Conservation (phyloP, 2,329 filamentous ascomycete species). For the Monilinia fructicola region DNA sequence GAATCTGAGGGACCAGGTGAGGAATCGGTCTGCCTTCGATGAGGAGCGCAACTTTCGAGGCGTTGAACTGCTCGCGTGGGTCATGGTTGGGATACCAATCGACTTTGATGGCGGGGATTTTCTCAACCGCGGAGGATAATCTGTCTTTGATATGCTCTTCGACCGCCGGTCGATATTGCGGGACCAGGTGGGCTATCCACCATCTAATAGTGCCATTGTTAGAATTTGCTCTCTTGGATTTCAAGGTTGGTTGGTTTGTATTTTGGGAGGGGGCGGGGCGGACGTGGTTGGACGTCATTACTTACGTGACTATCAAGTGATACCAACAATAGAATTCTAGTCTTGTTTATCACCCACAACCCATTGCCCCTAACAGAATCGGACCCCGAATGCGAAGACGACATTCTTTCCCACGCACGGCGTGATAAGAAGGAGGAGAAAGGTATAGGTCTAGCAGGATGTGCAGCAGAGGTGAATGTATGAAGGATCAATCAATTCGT, state of each 20-base stretch:
- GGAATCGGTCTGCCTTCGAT: slow-evolving; percentile 54
- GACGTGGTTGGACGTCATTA: slow-evolving; percentile 13
- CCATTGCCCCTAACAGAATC: slow-evolving; percentile 28
- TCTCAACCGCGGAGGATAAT: slow-evolving; percentile 34
- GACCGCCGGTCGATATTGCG: slow-evolving; percentile 48
- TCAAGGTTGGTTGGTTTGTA: not conserved
- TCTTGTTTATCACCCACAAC: slow-evolving; percentile 34
- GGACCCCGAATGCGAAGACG: slow-evolving; percentile 10
- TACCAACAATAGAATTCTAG: slow-evolving; percentile 31
- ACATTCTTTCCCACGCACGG: slow-evolving; percentile 4
- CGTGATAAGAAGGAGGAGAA: not conserved
- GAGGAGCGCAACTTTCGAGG: slow-evolving; percentile 51
- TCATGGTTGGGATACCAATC: slow-evolving; percentile 37
- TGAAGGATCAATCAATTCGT: not conserved
- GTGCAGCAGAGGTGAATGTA: not conserved
- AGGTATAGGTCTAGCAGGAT: not conserved
- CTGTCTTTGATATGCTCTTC: slow-evolving; percentile 39
- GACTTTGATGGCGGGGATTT: slow-evolving; percentile 38
- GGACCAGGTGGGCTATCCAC: slow-evolving; percentile 48
- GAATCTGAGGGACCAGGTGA: slow-evolving; percentile 52
- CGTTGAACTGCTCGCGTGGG: slow-evolving; percentile 43
- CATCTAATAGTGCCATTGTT: slow-evolving; percentile 43
- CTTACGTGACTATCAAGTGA: slow-evolving; percentile 39
- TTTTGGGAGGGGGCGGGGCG: too few species aligned
- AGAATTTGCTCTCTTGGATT: not conserved